Evolutionary conservation across 768 basidiomycete species (phyloP).

Genomic region (Phanerochaete sordida): DNA sequence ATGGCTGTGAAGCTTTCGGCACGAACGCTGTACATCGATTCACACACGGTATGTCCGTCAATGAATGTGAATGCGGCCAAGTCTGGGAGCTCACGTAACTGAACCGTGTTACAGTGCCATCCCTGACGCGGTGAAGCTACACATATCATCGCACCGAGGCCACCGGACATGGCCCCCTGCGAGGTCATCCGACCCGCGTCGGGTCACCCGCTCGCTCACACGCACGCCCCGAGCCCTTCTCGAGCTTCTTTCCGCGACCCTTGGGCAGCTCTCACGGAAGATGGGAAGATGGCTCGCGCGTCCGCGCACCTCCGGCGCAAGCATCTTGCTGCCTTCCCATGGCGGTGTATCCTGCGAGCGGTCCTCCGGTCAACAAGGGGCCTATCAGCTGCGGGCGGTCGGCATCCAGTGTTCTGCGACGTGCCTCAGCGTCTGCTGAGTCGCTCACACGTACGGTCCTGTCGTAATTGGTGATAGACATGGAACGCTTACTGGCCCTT

Average conservation of each 20-base stretch:
- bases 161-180: too few species aligned
- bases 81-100: neutral
- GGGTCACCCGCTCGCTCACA: neutral
- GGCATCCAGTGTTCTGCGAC: neutral
- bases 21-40: too few species aligned
- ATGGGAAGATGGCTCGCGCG: too few species aligned
- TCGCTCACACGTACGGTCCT: neutral
- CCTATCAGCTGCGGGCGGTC: neutral
- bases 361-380: neutral
- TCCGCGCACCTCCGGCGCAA: neutral
- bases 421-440: neutral
- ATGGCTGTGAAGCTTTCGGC: too few species aligned
- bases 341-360: neutral
- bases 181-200: neutral
- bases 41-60: too few species aligned
- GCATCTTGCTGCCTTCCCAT: neutral
- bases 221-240: neutral
- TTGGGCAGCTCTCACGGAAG: neutral
- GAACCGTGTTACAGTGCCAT: too few species aligned
- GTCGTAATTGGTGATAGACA: neutral
- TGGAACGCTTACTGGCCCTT: too few species aligned
- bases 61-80: too few species aligned
- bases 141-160: too few species aligned
- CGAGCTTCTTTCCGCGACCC: neutral
- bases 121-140: too few species aligned